Conservation (phyloP, 768 basidiomycete genomes). For the Naganishia vishniacii region DNA sequence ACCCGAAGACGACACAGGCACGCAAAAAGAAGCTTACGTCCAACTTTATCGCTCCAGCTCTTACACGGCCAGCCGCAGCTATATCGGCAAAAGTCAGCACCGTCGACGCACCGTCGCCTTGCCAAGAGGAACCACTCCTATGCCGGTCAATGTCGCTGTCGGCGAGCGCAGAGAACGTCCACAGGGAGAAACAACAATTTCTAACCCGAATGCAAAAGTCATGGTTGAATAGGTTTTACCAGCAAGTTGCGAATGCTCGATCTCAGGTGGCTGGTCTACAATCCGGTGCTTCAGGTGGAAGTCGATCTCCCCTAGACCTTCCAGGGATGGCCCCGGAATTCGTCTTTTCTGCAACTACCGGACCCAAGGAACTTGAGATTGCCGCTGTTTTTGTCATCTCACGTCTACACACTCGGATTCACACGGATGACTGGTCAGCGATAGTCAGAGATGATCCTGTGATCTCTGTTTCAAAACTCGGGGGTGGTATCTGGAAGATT, state of each 20-base stretch:
- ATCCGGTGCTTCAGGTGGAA: not conserved
- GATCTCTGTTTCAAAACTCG: not conserved
- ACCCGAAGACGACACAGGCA: not conserved
- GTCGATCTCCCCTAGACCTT: not conserved
- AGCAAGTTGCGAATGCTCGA: conserved; percentile 1
- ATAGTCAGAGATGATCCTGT: not conserved
- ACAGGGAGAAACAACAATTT: not conserved
- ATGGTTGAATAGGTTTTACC: conserved; percentile 11
- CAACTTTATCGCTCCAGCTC: not conserved
- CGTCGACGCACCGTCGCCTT: not conserved
- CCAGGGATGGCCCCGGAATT: conserved; percentile 13
- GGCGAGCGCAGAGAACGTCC: not conserved
- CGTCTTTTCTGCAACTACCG: not conserved
- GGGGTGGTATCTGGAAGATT: conserved; percentile 14
- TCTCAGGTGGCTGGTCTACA: not conserved
- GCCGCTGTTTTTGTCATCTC: conserved; percentile 13
- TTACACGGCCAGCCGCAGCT: not conserved
- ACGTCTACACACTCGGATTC: conserved; percentile 18
- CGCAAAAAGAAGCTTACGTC: not conserved
- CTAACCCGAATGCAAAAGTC: not conserved
- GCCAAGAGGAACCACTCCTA: conserved; percentile 5
- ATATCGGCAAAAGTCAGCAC: not conserved
- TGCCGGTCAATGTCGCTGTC: not conserved
- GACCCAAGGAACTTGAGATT: conserved; percentile 3
- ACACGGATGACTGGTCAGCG: conserved; percentile 3